A percentile compares a stretch with the other conserved stretches of the same genome.
Evolutionary conservation across 768 basidiomycete genomes (phyloP).

Genomic region (Clathrus columnatus): DNA sequence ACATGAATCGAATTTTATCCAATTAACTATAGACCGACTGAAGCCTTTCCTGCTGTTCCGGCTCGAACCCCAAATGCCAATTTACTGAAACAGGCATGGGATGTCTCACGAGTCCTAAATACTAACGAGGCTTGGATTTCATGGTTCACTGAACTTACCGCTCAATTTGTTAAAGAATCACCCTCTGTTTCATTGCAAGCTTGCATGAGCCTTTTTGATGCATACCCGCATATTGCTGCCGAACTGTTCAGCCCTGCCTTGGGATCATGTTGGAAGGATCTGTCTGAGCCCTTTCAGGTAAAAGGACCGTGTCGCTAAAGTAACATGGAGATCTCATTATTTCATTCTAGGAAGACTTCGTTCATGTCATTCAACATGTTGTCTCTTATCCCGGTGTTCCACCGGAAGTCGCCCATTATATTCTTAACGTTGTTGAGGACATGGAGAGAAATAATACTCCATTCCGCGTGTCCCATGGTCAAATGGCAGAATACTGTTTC

Average conservation of each 20-base stretch:
- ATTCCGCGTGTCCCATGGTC: slow-evolving; percentile 33
- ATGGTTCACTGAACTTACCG: slow-evolving; percentile 35
- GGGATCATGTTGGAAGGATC: slow-evolving; percentile 40
- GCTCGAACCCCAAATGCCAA: slow-evolving; percentile 38
- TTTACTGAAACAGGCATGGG: slow-evolving; percentile 38
- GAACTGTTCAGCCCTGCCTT: slow-evolving; percentile 47
- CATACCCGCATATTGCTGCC: slow-evolving; percentile 32
- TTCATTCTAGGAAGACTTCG: slow-evolving; percentile 34
- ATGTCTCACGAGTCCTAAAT: slow-evolving; percentile 24
- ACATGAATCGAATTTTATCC: not conserved
- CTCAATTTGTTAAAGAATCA: slow-evolving; percentile 39
- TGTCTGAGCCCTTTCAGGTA: slow-evolving; percentile 38
- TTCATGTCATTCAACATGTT: slow-evolving; percentile 32
- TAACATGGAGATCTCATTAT: no score
- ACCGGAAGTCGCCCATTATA: slow-evolving; percentile 36
- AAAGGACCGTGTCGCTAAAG: no score
- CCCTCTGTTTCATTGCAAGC: slow-evolving; percentile 39
- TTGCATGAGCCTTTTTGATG: slow-evolving; percentile 33
- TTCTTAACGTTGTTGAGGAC: slow-evolving; percentile 41
- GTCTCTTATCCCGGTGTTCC: slow-evolving; percentile 29
- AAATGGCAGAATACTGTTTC: slow-evolving; percentile 36
- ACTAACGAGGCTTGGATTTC: slow-evolving; percentile 35
- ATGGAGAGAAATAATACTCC: slow-evolving; percentile 44
- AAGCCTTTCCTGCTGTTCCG: slow-evolving; percentile 22
- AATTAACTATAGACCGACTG: not conserved